Evolutionary conservation across 495 filamentous ascomycete genomes (phyloP), one percentile per base, ranked within the genome.

Genomic region (Aspergillus campestris): DNA sequence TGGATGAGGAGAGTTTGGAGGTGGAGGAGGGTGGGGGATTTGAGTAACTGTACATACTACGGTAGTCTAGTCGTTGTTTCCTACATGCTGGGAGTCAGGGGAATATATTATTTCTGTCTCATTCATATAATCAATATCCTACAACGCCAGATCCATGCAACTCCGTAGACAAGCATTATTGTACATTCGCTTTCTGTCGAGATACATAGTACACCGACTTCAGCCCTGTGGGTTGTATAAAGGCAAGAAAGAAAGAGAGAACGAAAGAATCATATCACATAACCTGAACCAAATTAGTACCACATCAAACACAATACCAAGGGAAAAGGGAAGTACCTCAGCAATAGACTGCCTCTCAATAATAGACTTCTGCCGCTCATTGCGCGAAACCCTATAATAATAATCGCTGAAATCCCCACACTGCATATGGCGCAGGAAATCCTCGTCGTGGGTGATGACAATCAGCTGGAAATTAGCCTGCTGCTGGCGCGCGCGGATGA

Each of bases 391-490:
- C 1, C 89, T 79, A 50, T 81, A 97, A 52, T 96, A 99, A 55
- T 82, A 78, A 61, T 97, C 94, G 49, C 82, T 85, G 62, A 94
- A 96, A 54, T 97, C 92, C n/a, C 78, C 79, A 62, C 87, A 91
- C 56, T 88, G 81, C 94, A 99, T 99, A 48, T 86, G 79, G 39
- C 80, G 77, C 53, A 99, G 60, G 62, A 99, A 99, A 50, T 96
- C 89, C 66, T 97, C 92, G 65, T 99, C 92, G 73, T 99, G 92
- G 31, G 92, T 99, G 62, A 99, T 99, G 45, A 97, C 86, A 63
- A 99, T 94, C 35, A 97, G 75, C 71, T 97, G 94, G 70, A 99
- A 94, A 55, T 99, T 99, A 13, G 81, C 72, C 74, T 99, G 92
- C 50, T 80, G 71, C 54, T 82, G 76, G n/a, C 92, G 79, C 31